A percentile compares a stretch with the other conserved stretches of the same genome.
These are phyloP conservation scores for Fusarium siculi DNA, from an alignment of 2,329 filamentous ascomycete species.

Conservation along the genomic window DNA sequence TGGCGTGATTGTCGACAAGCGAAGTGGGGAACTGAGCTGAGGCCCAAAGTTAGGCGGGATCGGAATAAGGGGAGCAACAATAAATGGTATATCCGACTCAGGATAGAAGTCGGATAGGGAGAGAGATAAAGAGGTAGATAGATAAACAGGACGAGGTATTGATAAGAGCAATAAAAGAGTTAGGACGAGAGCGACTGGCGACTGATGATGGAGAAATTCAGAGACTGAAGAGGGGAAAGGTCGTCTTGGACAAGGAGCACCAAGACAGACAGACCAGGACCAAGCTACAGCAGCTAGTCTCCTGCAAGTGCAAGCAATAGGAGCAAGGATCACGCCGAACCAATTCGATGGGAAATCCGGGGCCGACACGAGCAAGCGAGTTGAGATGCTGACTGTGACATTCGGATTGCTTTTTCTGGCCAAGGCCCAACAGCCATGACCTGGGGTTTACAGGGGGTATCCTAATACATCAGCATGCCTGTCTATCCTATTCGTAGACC, in stretches of 20 bases:
- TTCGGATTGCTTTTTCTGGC: slow-evolving; percentile 35
- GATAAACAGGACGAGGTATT: background rate
- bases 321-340: slow-evolving; percentile 42
- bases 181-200: background rate
- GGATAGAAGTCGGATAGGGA: background rate
- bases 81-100: background rate
- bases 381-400: slow-evolving; percentile 2
- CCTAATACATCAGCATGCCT: slow-evolving; percentile 2
- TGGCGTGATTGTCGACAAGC: slow-evolving; percentile 35
- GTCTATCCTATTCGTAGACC: slow-evolving; percentile 32
- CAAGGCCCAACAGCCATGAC: slow-evolving; percentile 2
- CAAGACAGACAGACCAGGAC: slow-evolving; percentile 15
- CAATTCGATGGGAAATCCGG: slow-evolving; percentile 46
- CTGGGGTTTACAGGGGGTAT: background rate
- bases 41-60: slow-evolving; percentile 13
- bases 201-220: slow-evolving; percentile 2
- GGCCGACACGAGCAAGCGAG: slow-evolving; percentile 27
- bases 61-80: slow-evolving; percentile 5
- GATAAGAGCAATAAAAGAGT: slow-evolving; percentile 2
- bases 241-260: slow-evolving; percentile 5
- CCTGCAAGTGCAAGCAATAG: slow-evolving; percentile 20
- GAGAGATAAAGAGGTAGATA: background rate
- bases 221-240: slow-evolving; percentile 29
- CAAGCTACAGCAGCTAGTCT: slow-evolving; percentile 28
- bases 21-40: slow-evolving; percentile 33